A percentile compares a stretch with the other conserved stretches of the same genome.
Conservation (phyloP, 208 protist genomes). For the Leishmania aethiopica region DNA sequence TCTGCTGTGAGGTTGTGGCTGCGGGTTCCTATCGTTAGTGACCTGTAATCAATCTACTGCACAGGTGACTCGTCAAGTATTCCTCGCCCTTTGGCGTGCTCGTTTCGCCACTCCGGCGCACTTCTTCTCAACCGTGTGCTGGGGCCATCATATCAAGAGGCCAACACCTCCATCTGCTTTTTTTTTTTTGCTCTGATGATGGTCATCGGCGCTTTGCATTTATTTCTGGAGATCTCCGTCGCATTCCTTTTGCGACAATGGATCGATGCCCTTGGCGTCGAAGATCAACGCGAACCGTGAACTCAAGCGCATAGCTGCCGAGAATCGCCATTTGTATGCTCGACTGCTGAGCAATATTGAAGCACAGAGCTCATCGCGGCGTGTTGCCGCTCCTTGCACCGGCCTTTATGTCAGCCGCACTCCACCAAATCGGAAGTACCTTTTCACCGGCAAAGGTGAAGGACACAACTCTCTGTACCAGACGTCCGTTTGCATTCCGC, state of each 20-base stretch:
- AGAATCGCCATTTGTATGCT: constrained; percentile 44
- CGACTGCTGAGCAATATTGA: constrained; percentile 38
- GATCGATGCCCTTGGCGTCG: constrained; percentile 25
- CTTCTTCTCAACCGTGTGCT: background rate
- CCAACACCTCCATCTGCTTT: background rate
- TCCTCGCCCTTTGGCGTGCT: background rate
- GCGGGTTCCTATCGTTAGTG: too few species aligned
- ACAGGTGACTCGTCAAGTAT: background rate
- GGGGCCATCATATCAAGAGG: background rate
- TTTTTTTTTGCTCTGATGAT: background rate
- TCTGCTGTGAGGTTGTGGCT: background rate
- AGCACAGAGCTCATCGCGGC: constrained; percentile 3
- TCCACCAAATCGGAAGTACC: background rate
- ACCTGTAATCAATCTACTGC: background rate
- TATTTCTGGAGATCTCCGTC: background rate
- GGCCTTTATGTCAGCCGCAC: background rate
- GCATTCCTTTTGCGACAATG: background rate
- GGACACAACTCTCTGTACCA: constrained; percentile 23
- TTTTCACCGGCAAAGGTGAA: background rate
- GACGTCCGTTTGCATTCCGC: constrained; percentile 30
- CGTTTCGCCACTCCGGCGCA: too few species aligned
- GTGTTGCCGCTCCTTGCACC: background rate
- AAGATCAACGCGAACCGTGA: constrained; percentile 41
- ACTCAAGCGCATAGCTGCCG: constrained; percentile 42
- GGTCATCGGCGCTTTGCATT: background rate